Base-by-base conservation (phyloP, 768 basidiomycete species). In the Suillus decipiens region DNA sequence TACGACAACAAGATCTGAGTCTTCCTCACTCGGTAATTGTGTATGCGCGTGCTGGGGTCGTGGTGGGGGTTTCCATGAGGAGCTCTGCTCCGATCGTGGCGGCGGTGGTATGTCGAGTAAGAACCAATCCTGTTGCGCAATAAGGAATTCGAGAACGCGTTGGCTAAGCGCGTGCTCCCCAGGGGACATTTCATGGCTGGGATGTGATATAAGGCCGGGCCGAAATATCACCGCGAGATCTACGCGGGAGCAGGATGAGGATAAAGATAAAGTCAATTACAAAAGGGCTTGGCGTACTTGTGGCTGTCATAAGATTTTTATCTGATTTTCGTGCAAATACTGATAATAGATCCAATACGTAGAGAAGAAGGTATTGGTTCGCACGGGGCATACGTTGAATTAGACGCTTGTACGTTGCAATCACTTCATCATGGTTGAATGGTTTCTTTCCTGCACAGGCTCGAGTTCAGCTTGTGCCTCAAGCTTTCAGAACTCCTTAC, bases 191-290 rank as follows among this genome's bases (percentile, higher is more conserved):
- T 94, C 92, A 71, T 98, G 95, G 28, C 82, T 76, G 2, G 95
- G 92, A 73, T 95, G 93, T 10, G 93, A 92, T 63, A 99, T 88
- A 5, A 99, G 80, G 19, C 96, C 97, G 0, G 97, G 97, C 63
- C 95, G 92, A 77, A 99, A 99, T 67, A 99, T 96, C 53, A 96
- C 91, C 19, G 96, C 97, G 22, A 99, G 87, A 78, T 99, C 96
- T 94, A 39, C 55, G 62, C 7, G 15, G 43, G 24, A 51, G 15
- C 47, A 24, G 34, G 55, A 51, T 59, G 60, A 12, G 19, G 45
- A 37, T 36, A 42, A 34, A 61, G 47, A 36, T 36, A 42, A 31
- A 62, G 59, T 51, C 60, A n/a, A 36, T 56, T 59, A 28, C 60
- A 62, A 39, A 41, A 33, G 15, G 54, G 51, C 11, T 43, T 33